phyloP scores from a whole-genome alignment of 2,329 filamentous ascomycete species.

The Exophiala lecanii-corni region DNA sequence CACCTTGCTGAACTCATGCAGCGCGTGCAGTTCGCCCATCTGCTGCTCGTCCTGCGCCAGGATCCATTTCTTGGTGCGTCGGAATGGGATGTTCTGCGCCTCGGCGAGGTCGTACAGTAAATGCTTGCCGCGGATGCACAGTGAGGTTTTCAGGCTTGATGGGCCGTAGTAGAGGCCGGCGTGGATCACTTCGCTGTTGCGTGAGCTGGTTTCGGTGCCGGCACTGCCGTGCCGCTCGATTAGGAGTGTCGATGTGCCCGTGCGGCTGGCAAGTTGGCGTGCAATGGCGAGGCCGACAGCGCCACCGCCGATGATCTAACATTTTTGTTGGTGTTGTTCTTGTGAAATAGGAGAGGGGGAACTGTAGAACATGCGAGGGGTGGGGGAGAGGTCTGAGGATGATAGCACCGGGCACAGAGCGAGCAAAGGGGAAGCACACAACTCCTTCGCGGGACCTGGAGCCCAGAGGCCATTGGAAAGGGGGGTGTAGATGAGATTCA shows the following conservation, averaged over 20 bases:
- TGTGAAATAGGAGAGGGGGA: too few relatives aligned
- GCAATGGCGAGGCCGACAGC: constrained; percentile 79
- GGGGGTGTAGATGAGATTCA: constrained; percentile 7
- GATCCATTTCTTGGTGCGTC: constrained; percentile 86
- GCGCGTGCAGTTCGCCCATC: constrained; percentile 51
- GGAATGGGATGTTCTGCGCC: constrained; percentile 62
- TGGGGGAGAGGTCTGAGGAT: too few relatives aligned
- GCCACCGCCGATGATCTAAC: constrained; percentile 61
- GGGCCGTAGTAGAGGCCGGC: constrained; percentile 87
- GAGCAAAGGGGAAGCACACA: too few relatives aligned
- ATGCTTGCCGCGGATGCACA: constrained; percentile 74
- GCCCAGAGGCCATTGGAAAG: too few relatives aligned
- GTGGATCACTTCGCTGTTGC: constrained; percentile 95
- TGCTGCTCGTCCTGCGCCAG: constrained; percentile 77
- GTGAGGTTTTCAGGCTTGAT: constrained; percentile 69
- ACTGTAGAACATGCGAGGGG: too few relatives aligned
- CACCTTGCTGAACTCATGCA: constrained; percentile 50
- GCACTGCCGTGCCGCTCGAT: constrained; percentile 72
- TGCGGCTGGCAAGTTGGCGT: constrained; percentile 60
- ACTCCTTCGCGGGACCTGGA: too few relatives aligned
- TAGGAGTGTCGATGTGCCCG: constrained; percentile 64
- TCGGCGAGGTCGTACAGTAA: constrained; percentile 76
- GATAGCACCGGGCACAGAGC: too few relatives aligned
- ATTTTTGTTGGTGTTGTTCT: too few relatives aligned
- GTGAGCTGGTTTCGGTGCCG: constrained; percentile 81